Conservation (phyloP, 257 asterid species). For the Solanum piurae region DNA sequence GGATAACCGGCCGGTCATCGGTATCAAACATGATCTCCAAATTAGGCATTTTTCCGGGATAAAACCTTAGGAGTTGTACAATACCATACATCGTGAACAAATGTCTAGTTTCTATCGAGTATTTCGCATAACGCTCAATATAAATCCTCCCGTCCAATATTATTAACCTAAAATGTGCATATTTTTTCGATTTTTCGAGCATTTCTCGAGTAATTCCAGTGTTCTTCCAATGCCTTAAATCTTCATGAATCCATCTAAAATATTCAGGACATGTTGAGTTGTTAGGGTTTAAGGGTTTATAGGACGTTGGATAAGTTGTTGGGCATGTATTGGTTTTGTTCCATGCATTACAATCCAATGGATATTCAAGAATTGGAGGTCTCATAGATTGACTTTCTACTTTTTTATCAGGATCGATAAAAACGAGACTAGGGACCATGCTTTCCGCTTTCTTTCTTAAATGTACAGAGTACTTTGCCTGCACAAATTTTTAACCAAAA, state of each 20-base stretch:
- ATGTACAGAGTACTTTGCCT: slow-evolving; percentile 6
- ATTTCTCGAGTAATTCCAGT: slow-evolving; percentile 5
- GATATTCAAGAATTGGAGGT: background rate
- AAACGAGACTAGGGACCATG: background rate
- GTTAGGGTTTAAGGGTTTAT: background rate
- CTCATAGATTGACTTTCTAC: background rate
- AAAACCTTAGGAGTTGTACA: background rate
- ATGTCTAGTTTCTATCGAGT: background rate
- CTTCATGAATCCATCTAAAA: slow-evolving; percentile 6
- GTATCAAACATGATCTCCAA: slow-evolving; percentile 3
- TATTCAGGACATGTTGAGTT: slow-evolving; percentile 1
- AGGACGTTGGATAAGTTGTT: slow-evolving; percentile 13
- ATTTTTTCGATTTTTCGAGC: background rate
- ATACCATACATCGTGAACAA: background rate
- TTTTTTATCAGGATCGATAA: background rate
- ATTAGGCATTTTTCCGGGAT: background rate
- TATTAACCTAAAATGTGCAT: background rate
- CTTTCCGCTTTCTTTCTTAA: background rate
- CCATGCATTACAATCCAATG: slow-evolving; percentile 27
- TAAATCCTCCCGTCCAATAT: background rate
- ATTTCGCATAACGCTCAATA: background rate
- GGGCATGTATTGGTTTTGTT: slow-evolving; percentile 11
- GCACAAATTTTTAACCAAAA: background rate
- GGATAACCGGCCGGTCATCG: background rate
- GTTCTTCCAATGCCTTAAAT: background rate